Evolutionary conservation across 2,329 filamentous ascomycete species (phyloP).

Genomic region (Colletotrichum truncatum): DNA sequence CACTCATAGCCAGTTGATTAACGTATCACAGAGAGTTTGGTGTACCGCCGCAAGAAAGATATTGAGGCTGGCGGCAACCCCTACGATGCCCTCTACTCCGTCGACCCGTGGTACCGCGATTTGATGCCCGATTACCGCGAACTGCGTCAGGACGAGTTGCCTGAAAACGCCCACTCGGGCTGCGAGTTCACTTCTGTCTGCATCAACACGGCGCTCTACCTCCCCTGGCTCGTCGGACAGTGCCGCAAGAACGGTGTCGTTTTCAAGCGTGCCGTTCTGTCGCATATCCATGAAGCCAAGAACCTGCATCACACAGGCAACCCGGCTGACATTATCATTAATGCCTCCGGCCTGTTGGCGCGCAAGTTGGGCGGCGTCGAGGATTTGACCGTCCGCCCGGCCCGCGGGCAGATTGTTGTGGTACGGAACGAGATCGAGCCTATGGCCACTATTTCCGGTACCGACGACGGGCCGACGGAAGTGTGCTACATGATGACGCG

Average conservation of each 20-base stretch:
- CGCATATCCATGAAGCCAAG: conserved; percentile 70
- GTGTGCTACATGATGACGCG: conserved; percentile 84
- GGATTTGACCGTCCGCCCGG: conserved; percentile 71
- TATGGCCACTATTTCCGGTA: conserved; percentile 77
- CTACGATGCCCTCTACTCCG: conserved; percentile 72
- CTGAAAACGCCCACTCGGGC: conserved; percentile 64
- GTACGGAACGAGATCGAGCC: conserved; percentile 80
- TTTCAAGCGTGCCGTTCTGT: conserved; percentile 59
- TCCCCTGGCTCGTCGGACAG: conserved; percentile 75
- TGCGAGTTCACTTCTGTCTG: conserved; percentile 74
- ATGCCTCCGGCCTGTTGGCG: conserved; percentile 75
- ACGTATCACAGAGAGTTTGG: conserved; percentile 45
- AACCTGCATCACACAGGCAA: conserved; percentile 65
- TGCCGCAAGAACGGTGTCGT: conserved; percentile 69
- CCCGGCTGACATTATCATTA: conserved; percentile 70
- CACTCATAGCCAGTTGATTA: conserved; percentile 51
- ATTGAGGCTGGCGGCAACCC: conserved; percentile 64
- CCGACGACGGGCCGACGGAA: conserved; percentile 78
- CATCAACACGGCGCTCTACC: conserved; percentile 78
- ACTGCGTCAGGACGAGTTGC: conserved; percentile 66
- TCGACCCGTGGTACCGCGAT: conserved; percentile 79
- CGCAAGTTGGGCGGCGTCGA: conserved; percentile 73
- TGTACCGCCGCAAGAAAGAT: conserved; percentile 68
- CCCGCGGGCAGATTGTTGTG: conserved; percentile 78
- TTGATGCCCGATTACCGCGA: conserved; percentile 76